These are phyloP conservation scores for Glaciozyma antarctica DNA, from an alignment of 768 basidiomycete species.

Conservation along the genomic window DNA sequence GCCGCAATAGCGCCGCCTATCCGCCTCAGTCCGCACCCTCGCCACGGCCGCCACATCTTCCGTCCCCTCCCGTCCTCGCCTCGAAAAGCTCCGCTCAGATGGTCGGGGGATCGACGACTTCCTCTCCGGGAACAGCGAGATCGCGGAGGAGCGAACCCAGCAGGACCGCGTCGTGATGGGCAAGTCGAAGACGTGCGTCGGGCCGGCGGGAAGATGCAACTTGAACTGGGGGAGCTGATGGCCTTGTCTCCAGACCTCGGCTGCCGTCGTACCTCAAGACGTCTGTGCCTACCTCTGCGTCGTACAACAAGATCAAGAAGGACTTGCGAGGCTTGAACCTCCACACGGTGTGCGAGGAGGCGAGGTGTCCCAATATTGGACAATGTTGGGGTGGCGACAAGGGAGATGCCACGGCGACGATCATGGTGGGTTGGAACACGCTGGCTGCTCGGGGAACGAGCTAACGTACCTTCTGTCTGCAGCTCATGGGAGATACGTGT, in stretches of 20 bases:
- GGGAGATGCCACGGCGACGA: conserved; percentile 82
- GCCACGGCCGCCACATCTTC: conserved; percentile 1
- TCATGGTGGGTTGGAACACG: conserved; percentile 60
- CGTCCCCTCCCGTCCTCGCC: conserved; percentile 15
- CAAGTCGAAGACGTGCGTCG: conserved; percentile 23
- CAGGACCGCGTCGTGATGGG: conserved; percentile 18
- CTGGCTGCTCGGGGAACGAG: not conserved
- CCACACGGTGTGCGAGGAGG: conserved; percentile 97
- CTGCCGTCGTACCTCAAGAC: conserved; percentile 34
- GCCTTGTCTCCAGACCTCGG: conserved; percentile 14
- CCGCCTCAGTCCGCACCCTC: not conserved
- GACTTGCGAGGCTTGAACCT: conserved; percentile 83
- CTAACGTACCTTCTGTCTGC: not conserved
- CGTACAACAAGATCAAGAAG: conserved; percentile 86
- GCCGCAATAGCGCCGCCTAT: not conserved
- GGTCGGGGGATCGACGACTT: conserved; percentile 19
- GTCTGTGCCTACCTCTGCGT: conserved; percentile 59
- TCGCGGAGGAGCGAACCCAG: not conserved
- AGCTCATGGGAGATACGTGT: conserved; percentile 99
- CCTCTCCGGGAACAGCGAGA: not conserved
- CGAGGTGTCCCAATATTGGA: conserved; percentile 97
- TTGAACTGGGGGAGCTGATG: not conserved
- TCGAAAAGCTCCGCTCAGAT: conserved; percentile 21
- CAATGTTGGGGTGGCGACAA: conserved; percentile 88
- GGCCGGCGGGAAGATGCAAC: not conserved